Conservation (phyloP, 2,329 filamentous ascomycete genomes). For the Paraphoma sp. region DNA sequence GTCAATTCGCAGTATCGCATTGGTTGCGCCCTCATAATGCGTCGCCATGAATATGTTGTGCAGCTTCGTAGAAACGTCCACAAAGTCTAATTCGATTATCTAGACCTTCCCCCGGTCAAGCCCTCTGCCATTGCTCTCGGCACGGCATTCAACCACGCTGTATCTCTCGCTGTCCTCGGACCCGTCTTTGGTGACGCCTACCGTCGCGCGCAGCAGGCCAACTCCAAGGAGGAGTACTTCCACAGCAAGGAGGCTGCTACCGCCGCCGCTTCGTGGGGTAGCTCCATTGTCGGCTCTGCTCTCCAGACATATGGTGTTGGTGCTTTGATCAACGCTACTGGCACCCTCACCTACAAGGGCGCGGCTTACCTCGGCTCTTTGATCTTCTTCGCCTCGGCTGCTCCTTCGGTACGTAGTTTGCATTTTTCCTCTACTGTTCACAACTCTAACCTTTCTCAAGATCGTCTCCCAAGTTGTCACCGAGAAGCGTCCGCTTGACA, state of each 20-base stretch:
- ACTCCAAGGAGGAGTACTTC: slow-evolving; percentile 96
- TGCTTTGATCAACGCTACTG: slow-evolving; percentile 86
- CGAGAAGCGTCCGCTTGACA: slow-evolving; percentile 92
- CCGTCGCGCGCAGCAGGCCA: slow-evolving; percentile 86
- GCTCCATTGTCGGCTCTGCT: slow-evolving; percentile 85
- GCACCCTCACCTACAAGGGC: slow-evolving; percentile 95
- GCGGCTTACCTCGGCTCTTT: slow-evolving; percentile 90
- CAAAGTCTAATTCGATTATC: slow-evolving; percentile 22
- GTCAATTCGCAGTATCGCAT: background rate
- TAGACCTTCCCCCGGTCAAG: slow-evolving; percentile 85
- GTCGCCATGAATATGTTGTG: slow-evolving; percentile 4
- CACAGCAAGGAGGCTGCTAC: slow-evolving; percentile 90
- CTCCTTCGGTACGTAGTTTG: slow-evolving; percentile 73
- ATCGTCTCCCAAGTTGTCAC: slow-evolving; percentile 85
- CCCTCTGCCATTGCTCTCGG: slow-evolving; percentile 97
- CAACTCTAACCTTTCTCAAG: slow-evolving; percentile 56
- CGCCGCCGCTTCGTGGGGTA: slow-evolving; percentile 88
- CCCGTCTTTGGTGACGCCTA: slow-evolving; percentile 95
- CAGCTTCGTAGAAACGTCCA: slow-evolving; percentile 7
- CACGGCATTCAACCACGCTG: slow-evolving; percentile 92
- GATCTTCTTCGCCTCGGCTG: slow-evolving; percentile 90
- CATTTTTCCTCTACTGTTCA: too few relatives aligned
- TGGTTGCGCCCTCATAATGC: background rate
- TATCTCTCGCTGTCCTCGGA: slow-evolving; percentile 83
- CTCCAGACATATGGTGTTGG: slow-evolving; percentile 90